Percentiles rank a stretch among this genome's conserved stretches.
Conservation (phyloP, 73 alveolate genomes). For the Tetrahymena malaccensis region DNA sequence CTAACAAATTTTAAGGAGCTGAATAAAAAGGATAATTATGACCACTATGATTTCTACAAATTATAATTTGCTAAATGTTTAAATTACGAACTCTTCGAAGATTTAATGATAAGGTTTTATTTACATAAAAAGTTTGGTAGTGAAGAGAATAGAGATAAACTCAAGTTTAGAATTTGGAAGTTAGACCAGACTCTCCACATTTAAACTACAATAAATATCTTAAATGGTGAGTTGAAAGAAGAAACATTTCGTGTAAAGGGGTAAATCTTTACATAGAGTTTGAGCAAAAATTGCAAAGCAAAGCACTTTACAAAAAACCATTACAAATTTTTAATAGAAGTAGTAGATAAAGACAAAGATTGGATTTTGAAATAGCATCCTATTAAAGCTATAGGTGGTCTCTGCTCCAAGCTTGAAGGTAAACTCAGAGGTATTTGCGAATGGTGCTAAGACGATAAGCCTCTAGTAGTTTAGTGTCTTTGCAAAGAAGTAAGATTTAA, state of each 20-base stretch:
- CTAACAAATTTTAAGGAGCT: neutral
- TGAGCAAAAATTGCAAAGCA: neutral
- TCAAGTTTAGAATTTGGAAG: neutral
- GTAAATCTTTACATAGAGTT: neutral
- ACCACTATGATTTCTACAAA: neutral
- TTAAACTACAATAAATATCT: neutral
- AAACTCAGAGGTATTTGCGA: neutral
- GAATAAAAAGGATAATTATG: neutral
- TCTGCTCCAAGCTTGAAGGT: neutral
- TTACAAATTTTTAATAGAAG: neutral
- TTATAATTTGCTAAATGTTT: neutral
- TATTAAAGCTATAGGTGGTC: neutral
- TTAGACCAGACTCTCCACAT: neutral
- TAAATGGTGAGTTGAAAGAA: neutral
- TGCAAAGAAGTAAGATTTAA: neutral
- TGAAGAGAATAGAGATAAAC: neutral
- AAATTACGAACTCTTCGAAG: neutral
- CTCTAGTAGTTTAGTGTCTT: neutral
- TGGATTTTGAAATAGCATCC: neutral
- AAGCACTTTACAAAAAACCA: neutral
- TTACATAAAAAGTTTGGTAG: neutral
- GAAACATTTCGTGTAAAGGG: neutral
- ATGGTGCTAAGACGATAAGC: neutral
- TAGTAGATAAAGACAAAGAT: neutral
- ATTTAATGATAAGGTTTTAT: neutral